These are phyloP conservation scores for Diplodia sapinea DNA, from an alignment of 2,329 filamentous ascomycete species.

Conservation along the genomic window DNA sequence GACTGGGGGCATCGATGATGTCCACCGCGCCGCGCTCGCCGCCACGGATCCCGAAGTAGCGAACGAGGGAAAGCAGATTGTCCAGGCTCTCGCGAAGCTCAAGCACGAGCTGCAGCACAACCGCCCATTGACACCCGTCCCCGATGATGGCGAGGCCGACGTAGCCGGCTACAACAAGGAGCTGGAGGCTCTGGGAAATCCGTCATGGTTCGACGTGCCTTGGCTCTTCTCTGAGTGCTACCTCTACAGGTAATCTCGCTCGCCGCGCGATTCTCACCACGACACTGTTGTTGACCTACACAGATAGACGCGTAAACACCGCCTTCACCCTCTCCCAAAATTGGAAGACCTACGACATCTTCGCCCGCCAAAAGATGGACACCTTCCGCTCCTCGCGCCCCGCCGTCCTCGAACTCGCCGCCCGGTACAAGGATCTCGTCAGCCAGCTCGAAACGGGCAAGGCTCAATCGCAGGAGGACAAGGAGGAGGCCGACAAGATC, in stretches of 20 bases:
- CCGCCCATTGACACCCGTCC: slow-evolving; percentile 73
- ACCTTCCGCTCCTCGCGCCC: slow-evolving; percentile 92
- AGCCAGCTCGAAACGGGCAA: slow-evolving; percentile 64
- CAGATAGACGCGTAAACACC: slow-evolving; percentile 74
- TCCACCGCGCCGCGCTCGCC: slow-evolving; percentile 74
- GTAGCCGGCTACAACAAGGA: slow-evolving; percentile 85
- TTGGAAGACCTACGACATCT: slow-evolving; percentile 92
- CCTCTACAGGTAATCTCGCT: slow-evolving; percentile 70
- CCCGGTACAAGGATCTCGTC: slow-evolving; percentile 77
- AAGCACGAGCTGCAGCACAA: slow-evolving; percentile 98
- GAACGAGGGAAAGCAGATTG: slow-evolving; percentile 84
- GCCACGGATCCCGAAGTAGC: slow-evolving; percentile 67
- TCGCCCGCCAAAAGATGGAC: slow-evolving; percentile 84
- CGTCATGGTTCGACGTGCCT: slow-evolving; percentile 80
- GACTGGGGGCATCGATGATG: slow-evolving; percentile 92
- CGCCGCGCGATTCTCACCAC: not conserved
- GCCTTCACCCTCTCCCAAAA: slow-evolving; percentile 76
- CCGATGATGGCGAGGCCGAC: slow-evolving; percentile 77
- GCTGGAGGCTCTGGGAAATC: slow-evolving; percentile 72
- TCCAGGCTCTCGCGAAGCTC: slow-evolving; percentile 76
- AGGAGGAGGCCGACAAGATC: slow-evolving; percentile 72
- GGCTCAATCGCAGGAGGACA: slow-evolving; percentile 49
- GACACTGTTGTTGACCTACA: slow-evolving; percentile 26
- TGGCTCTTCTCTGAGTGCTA: slow-evolving; percentile 97
- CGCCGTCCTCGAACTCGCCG: slow-evolving; percentile 80